Evolutionary conservation across 2,329 filamentous ascomycete species (phyloP).

Genomic region (Thelonectria rubi): DNA sequence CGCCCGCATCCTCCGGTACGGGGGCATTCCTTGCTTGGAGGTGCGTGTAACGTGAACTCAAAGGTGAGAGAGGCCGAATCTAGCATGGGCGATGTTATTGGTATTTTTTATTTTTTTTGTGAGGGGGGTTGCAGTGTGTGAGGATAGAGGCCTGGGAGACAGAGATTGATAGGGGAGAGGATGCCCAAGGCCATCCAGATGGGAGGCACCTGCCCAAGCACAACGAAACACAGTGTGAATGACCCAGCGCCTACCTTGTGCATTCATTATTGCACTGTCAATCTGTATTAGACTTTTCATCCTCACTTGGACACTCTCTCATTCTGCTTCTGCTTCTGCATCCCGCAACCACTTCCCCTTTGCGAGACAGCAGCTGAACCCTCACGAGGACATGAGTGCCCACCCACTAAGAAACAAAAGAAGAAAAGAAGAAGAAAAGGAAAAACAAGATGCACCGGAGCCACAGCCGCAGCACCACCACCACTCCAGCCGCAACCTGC

Average conservation of each 20-base stretch:
- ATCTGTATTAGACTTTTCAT: no score
- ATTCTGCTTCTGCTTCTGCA: background rate
- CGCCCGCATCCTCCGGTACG: conserved; percentile 16
- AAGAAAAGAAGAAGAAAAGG: conserved; percentile 13
- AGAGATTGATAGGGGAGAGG: no score
- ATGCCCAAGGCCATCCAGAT: no score
- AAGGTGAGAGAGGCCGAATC: conserved; percentile 2
- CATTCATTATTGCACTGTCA: no score
- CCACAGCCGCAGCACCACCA: no score
- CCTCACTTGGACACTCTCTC: background rate
- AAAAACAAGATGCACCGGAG: conserved; percentile 11
- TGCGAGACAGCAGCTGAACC: conserved; percentile 12
- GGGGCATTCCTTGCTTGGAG: conserved; percentile 11
- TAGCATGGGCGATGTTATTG: background rate
- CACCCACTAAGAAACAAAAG: conserved; percentile 6
- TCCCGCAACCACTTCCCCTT: conserved; percentile 14
- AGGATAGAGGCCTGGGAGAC: no score
- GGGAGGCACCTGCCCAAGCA: no score
- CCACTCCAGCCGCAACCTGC: no score
- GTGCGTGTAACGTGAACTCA: conserved; percentile 9
- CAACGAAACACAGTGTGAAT: no score
- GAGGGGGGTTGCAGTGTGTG: no score
- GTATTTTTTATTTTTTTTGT: no score
- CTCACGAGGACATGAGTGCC: conserved; percentile 3
- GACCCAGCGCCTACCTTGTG: no score